phyloP scores from a whole-genome alignment of 208 protist genomes.

The Phytomonas sp. region DNA sequence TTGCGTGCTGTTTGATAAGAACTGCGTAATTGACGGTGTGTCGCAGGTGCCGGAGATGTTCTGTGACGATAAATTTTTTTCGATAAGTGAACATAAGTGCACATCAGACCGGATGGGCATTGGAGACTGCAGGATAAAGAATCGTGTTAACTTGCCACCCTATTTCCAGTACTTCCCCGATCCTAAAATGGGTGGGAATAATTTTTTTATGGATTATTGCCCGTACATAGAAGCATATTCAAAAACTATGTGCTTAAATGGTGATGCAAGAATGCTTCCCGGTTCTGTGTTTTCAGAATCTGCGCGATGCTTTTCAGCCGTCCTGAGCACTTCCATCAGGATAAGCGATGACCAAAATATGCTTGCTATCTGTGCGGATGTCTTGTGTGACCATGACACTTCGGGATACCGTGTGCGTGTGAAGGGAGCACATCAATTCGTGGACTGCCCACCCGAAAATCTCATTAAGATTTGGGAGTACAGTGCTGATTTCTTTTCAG shows the following conservation, averaged over 20 bases:
- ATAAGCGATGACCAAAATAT: not conserved
- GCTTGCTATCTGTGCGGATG: slow-evolving; percentile 16
- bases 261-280: slow-evolving; percentile 1
- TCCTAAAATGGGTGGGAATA: slow-evolving; percentile 13
- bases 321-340: not conserved
- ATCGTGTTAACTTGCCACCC: slow-evolving; percentile 1
- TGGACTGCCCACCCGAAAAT: slow-evolving; percentile 8
- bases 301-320: slow-evolving; percentile 13
- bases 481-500: slow-evolving; percentile 13
- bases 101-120: slow-evolving; percentile 19
- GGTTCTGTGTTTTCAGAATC: slow-evolving; percentile 12
- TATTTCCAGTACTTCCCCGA: slow-evolving; percentile 38
- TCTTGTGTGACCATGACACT: slow-evolving; percentile 10
- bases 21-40: slow-evolving; percentile 26
- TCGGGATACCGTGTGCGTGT: slow-evolving; percentile 14
- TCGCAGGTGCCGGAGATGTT: slow-evolving; percentile 45
- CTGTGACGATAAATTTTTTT: slow-evolving; percentile 11
- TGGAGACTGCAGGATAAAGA: slow-evolving; percentile 18
- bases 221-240: slow-evolving; percentile 17
- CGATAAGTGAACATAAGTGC: slow-evolving; percentile 13
- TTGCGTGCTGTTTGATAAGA: slow-evolving; percentile 38
- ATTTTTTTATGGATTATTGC: slow-evolving; percentile 37
- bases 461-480: slow-evolving; percentile 1
- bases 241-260: slow-evolving; percentile 14
- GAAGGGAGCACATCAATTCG: slow-evolving; percentile 1